A percentile compares a stretch with the other conserved stretches of the same genome.
These are phyloP conservation scores for Fusarium fujikuroi DNA, from an alignment of 2,329 filamentous ascomycete species.

Conservation along the genomic window DNA sequence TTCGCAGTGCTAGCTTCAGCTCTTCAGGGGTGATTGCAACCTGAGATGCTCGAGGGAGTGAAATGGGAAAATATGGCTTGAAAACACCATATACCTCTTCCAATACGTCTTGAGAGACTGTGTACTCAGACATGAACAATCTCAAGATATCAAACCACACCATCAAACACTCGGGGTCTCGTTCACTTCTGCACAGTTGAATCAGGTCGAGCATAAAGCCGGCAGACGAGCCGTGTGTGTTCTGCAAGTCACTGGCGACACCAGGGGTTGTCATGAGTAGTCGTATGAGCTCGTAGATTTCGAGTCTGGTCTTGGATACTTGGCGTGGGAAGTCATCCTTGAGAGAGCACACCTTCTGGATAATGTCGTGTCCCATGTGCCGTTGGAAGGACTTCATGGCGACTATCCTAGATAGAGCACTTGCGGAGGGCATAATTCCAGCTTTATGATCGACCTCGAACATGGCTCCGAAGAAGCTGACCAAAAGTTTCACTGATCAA, in stretches of 20 bases:
- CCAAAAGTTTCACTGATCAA: conserved; percentile 55
- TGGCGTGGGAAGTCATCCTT: conserved; percentile 68
- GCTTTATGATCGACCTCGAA: conserved; percentile 69
- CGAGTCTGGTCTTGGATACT: conserved; percentile 60
- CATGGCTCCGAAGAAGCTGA: conserved; percentile 67
- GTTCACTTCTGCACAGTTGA: conserved; percentile 63
- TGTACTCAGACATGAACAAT: conserved; percentile 58
- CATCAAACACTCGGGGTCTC: conserved; percentile 67
- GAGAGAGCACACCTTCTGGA: conserved; percentile 60
- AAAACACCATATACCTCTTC: conserved; percentile 65
- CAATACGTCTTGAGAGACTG: conserved; percentile 57
- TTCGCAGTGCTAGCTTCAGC: conserved; percentile 63
- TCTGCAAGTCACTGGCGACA: conserved; percentile 57
- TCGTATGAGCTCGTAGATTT: conserved; percentile 62
- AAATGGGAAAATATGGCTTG: conserved; percentile 71
- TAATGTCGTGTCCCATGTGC: conserved; percentile 59
- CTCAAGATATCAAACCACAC: conserved; percentile 65
- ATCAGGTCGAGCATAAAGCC: conserved; percentile 62
- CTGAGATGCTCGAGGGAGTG: conserved; percentile 61
- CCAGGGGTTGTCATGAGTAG: conserved; percentile 56
- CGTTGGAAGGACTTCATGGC: conserved; percentile 64
- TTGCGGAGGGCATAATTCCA: conserved; percentile 65
- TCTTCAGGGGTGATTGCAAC: conserved; percentile 66
- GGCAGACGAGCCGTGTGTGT: conserved; percentile 55
- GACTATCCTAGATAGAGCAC: conserved; percentile 61